Percentiles rank a stretch among this genome's conserved stretches.
phyloP scores from a whole-genome alignment of 768 basidiomycete genomes.

The Auricularia heimuer region DNA sequence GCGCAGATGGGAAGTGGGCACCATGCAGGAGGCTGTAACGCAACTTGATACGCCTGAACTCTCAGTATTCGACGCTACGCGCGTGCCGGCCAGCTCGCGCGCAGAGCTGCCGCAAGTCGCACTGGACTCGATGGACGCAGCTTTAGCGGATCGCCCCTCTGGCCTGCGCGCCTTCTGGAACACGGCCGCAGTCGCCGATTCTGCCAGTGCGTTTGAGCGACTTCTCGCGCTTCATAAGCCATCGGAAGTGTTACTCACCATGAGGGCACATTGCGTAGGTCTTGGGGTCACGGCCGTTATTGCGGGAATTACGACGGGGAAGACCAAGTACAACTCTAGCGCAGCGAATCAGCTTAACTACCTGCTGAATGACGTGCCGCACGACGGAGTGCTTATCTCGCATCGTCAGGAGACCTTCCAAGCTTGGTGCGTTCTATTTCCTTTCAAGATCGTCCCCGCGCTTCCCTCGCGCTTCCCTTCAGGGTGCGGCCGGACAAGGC shows the following conservation, averaged over 20 bases:
- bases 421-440: not conserved
- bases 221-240: not conserved
- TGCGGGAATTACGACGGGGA: conserved; percentile 8
- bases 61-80: conserved; percentile 13
- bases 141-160: not conserved
- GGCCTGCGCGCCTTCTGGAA: conserved; percentile 9
- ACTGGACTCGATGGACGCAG: not conserved
- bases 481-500: not conserved
- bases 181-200: conserved; percentile 21
- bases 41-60: conserved; percentile 16
- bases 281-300: conserved; percentile 11
- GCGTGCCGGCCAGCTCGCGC: conserved; percentile 1
- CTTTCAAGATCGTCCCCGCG: conserved; percentile 16
- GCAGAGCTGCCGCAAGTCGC: not conserved
- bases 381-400: conserved; percentile 19
- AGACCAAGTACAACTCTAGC: conserved; percentile 10
- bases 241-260: not conserved
- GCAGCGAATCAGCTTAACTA: conserved; percentile 16
- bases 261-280: not conserved
- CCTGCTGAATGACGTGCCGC: conserved; percentile 8
- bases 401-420: not conserved
- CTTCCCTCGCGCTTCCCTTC: not conserved
- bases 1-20: conserved; percentile 18
- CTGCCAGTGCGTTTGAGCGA: conserved; percentile 13
- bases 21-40: conserved; percentile 13